These are phyloP conservation scores for Knufia fluminis DNA, from an alignment of 2,329 filamentous ascomycete genomes.

Conservation along the genomic window DNA sequence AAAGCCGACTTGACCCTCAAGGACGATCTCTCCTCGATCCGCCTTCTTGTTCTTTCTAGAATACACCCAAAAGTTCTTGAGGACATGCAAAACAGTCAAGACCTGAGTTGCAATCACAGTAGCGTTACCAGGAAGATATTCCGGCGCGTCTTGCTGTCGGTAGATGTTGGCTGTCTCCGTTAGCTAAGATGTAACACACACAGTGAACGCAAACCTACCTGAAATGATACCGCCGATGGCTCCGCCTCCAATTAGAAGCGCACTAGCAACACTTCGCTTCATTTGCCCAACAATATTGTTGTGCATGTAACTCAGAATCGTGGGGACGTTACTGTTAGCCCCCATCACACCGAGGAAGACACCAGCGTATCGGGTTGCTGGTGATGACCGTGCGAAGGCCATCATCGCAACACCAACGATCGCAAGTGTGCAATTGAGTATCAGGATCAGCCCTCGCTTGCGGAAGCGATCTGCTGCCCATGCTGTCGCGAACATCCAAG, in stretches of 20 bases:
- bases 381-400: conserved; percentile 47
- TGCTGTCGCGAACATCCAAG: conserved; percentile 50
- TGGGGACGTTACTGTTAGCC: conserved; percentile 65
- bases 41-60: conserved; percentile 45
- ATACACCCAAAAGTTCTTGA: conserved; percentile 46
- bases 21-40: conserved; percentile 36
- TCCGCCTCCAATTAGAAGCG: background rate
- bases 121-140: conserved; percentile 31
- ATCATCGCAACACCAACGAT: conserved; percentile 53
- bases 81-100: conserved; percentile 48
- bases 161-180: conserved; percentile 58
- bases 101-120: conserved; percentile 46
- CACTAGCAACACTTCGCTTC: background rate
- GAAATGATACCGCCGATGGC: background rate
- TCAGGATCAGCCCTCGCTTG: conserved; percentile 21
- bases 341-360: conserved; percentile 65
- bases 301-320: conserved; percentile 66
- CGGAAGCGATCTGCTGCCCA: conserved; percentile 3
- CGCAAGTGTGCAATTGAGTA: conserved; percentile 18
- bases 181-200: no score
- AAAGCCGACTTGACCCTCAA: conserved; percentile 40
- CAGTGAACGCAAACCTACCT: background rate
- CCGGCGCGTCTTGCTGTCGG: conserved; percentile 33
- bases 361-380: conserved; percentile 58
- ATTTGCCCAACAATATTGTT: conserved; percentile 57